Evolutionary conservation across 73 alveolate species (phyloP).

Genomic region (Paramecium tetraurelia): DNA sequence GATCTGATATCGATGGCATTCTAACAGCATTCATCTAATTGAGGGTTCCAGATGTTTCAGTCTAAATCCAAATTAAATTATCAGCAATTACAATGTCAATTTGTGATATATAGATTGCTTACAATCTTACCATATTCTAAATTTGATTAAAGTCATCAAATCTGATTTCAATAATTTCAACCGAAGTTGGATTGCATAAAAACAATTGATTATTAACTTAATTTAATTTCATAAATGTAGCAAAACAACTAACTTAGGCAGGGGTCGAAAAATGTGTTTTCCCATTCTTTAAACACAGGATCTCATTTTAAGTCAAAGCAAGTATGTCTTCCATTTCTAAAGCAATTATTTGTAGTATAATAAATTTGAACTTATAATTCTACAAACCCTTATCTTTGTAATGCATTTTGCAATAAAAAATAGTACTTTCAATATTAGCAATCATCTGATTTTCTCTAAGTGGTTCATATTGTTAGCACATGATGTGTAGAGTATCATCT

Average conservation of each 20-base stretch:
- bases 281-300: neutral
- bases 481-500: neutral
- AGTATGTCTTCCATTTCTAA: neutral
- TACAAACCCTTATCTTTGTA: neutral
- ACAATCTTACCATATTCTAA: neutral
- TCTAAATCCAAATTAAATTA: constrained; percentile 5
- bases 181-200: neutral
- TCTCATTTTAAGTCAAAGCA: neutral
- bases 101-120: neutral
- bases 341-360: neutral
- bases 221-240: neutral
- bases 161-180: neutral
- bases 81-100: neutral
- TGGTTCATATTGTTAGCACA: neutral
- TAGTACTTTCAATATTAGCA: neutral
- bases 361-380: neutral
- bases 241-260: neutral
- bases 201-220: neutral
- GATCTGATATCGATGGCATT: neutral
- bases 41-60: neutral
- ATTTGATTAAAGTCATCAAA: neutral
- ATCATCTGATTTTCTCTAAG: neutral
- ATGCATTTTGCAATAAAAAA: neutral
- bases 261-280: neutral
- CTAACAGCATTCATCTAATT: neutral